Conservation (phyloP, 768 basidiomycete genomes). For the Rhodotorula diobovata region DNA sequence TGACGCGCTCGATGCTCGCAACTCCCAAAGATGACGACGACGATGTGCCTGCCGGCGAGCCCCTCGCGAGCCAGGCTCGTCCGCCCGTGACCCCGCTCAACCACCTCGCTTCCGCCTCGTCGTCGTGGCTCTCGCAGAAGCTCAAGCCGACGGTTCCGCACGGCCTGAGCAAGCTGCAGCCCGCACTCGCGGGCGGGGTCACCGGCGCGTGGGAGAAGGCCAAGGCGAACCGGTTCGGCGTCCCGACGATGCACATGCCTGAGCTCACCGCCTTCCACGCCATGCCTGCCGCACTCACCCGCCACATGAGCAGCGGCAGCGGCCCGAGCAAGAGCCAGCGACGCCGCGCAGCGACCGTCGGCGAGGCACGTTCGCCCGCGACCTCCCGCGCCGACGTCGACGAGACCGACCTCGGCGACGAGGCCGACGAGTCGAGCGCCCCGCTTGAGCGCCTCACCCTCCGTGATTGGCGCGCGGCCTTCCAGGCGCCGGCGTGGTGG, state of each 20-base stretch:
- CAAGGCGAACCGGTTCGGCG: slow-evolving; percentile 22
- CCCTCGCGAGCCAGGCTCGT: neutral
- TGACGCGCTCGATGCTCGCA: neutral
- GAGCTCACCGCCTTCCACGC: slow-evolving; percentile 29
- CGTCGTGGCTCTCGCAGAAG: slow-evolving; percentile 30
- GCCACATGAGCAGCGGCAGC: slow-evolving; percentile 15
- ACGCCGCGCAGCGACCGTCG: neutral
- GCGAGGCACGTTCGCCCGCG: neutral
- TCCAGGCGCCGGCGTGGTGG: slow-evolving; percentile 20
- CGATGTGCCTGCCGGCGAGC: neutral
- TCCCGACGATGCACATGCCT: slow-evolving; percentile 31
- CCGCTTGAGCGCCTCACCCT: neutral
- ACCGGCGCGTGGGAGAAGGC: slow-evolving; percentile 32
- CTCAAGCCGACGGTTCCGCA: slow-evolving; percentile 25
- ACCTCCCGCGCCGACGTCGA: neutral
- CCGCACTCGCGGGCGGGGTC: slow-evolving; percentile 11
- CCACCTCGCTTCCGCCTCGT: slow-evolving; percentile 9
- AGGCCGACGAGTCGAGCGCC: neutral
- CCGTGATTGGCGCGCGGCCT: slow-evolving; percentile 16
- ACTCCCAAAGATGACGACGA: neutral
- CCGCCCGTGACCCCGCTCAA: neutral
- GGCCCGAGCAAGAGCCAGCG: neutral
- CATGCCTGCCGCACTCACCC: slow-evolving; percentile 21
- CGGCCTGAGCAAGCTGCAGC: slow-evolving; percentile 25
- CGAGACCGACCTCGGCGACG: slow-evolving; percentile 1